A percentile compares a stretch with the other conserved stretches of the same genome.
Evolutionary conservation across 2,329 filamentous ascomycete species (phyloP).

Genomic region (Monilinia aucupariae): DNA sequence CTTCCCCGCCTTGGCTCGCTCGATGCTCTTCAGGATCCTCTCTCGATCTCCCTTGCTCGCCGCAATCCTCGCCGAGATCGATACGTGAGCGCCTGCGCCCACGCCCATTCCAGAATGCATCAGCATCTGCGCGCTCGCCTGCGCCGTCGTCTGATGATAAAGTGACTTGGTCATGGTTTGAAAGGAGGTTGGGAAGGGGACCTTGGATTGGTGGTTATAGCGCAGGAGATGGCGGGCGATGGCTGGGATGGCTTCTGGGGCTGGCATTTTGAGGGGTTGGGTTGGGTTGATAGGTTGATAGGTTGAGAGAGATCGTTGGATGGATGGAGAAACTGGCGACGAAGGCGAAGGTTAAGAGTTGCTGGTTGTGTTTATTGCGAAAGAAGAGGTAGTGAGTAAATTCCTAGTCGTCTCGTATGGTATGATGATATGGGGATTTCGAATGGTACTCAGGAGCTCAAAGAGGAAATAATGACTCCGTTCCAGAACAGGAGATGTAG

Average conservation of each 20-base stretch:
- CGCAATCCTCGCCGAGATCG: background rate
- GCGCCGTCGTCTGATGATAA: background rate
- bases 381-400: too few species aligned
- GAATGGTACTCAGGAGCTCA: background rate
- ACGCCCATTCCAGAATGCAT: background rate
- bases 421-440: too few species aligned
- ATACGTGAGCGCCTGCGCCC: background rate
- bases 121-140: background rate
- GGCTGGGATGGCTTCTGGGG: background rate
- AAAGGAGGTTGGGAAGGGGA: background rate
- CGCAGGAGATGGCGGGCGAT: conserved; percentile 4
- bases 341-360: too few species aligned
- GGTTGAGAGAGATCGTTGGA: background rate
- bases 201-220: background rate
- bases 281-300: background rate
- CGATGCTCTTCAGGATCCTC: conserved; percentile 5
- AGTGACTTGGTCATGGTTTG: background rate
- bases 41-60: conserved; percentile 1
- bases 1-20: background rate
- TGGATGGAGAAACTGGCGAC: background rate
- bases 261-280: background rate
- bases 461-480: background rate
- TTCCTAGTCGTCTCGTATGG: too few species aligned
- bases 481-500: conserved; percentile 2
- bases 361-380: too few species aligned